Conservation (phyloP, 2,329 filamentous ascomycete genomes). For the Ophiobolus disseminans region DNA sequence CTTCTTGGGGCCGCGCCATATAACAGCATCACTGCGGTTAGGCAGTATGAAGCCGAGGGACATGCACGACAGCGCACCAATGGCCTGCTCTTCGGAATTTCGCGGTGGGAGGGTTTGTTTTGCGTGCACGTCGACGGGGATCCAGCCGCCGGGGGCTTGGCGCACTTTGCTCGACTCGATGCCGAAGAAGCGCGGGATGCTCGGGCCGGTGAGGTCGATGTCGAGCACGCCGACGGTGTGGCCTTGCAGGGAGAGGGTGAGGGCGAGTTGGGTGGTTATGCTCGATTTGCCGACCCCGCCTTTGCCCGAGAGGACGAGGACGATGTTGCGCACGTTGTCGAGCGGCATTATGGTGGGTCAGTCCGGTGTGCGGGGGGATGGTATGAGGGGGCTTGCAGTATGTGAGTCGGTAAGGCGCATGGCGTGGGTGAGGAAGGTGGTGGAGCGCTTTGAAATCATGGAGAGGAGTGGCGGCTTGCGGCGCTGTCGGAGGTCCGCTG, state of each 20-base stretch:
- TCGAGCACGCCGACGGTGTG: slow-evolving; percentile 94
- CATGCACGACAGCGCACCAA: slow-evolving; percentile 81
- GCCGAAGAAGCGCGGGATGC: slow-evolving; percentile 92
- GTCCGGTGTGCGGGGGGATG: slow-evolving; percentile 21
- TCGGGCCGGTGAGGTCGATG: slow-evolving; percentile 93
- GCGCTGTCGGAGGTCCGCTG: slow-evolving; percentile 34
- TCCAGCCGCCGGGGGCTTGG: slow-evolving; percentile 89
- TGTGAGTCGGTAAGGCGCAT: slow-evolving; percentile 15
- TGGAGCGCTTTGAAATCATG: slow-evolving; percentile 42
- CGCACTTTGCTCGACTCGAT: slow-evolving; percentile 89
- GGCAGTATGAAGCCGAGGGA: slow-evolving; percentile 90
- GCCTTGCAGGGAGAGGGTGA: slow-evolving; percentile 84
- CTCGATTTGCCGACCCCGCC: slow-evolving; percentile 98
- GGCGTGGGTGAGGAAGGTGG: slow-evolving; percentile 23
- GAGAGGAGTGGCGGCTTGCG: slow-evolving; percentile 31
- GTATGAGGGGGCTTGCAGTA: neutral
- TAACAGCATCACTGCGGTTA: slow-evolving; percentile 85
- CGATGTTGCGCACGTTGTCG: slow-evolving; percentile 75
- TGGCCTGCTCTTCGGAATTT: slow-evolving; percentile 34
- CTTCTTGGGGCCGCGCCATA: slow-evolving; percentile 98
- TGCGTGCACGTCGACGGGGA: slow-evolving; percentile 83
- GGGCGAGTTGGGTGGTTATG: slow-evolving; percentile 92
- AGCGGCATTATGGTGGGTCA: slow-evolving; percentile 67
- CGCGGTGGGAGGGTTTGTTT: slow-evolving; percentile 46
- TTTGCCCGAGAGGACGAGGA: slow-evolving; percentile 91